phyloP scores from a whole-genome alignment of 345 rosid genomes.

The Acer campestre region DNA sequence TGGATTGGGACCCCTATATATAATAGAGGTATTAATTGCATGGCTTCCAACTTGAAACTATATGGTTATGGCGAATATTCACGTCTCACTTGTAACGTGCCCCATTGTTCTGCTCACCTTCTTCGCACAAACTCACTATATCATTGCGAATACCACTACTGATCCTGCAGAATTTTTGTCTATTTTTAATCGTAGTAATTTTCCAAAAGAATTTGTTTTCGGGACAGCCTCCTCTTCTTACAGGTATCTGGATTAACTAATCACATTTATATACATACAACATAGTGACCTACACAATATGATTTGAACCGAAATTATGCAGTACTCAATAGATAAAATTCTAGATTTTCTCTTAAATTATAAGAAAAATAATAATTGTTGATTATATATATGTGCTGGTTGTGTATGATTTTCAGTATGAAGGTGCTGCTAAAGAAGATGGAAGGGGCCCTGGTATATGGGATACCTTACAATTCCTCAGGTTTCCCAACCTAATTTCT shows the following conservation, averaged over 20 bases:
- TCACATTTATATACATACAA: too few relatives aligned
- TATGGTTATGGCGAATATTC: not conserved
- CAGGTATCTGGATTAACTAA: conserved; percentile 20
- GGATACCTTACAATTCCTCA: conserved; percentile 37
- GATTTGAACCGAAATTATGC: too few relatives aligned
- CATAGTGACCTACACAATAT: too few relatives aligned
- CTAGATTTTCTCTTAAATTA: too few relatives aligned
- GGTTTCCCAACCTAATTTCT: conserved; percentile 18
- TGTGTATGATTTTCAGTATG: conserved; percentile 27
- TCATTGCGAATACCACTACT: not conserved
- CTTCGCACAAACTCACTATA: not conserved
- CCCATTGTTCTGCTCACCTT: not conserved
- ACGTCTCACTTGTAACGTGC: not conserved
- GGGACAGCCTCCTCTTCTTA: conserved; percentile 23
- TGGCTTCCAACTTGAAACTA: not conserved
- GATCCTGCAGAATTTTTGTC: not conserved
- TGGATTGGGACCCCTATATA: too few relatives aligned
- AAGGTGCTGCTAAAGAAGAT: conserved; percentile 39
- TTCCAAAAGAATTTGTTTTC: not conserved
- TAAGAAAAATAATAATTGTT: too few relatives aligned
- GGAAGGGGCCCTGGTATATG: conserved; percentile 39
- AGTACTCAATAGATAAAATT: too few relatives aligned
- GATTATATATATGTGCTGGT: not conserved
- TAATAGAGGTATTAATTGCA: too few relatives aligned
- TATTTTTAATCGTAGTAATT: not conserved